These are phyloP conservation scores for Fusarium sacchari DNA, from an alignment of 2,329 filamentous ascomycete genomes.

Conservation along the genomic window DNA sequence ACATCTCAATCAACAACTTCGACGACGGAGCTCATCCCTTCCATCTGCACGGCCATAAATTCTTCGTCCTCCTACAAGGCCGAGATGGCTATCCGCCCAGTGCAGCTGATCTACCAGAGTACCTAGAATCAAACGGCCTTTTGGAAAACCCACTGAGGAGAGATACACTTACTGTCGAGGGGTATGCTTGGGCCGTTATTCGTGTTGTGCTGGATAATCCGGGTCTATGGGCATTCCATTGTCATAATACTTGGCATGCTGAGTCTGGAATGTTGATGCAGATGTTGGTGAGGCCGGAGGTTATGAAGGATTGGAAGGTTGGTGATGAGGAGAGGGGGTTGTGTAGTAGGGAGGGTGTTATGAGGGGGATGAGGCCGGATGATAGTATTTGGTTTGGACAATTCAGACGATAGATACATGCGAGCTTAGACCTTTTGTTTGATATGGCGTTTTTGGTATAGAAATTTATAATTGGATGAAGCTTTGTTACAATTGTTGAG, in stretches of 20 bases:
- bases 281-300: conserved; percentile 53
- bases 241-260: conserved; percentile 68
- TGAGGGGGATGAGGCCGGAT: conserved; percentile 47
- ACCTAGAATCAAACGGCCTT: conserved; percentile 39
- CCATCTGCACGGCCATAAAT: conserved; percentile 70
- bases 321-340: conserved; percentile 38
- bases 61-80: conserved; percentile 57
- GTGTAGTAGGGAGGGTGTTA: conserved; percentile 46
- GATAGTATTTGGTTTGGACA: conserved; percentile 52
- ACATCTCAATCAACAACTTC: conserved; percentile 68
- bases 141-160: conserved; percentile 49
- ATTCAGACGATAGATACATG: conserved; percentile 15
- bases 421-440: not conserved
- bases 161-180: conserved; percentile 61
- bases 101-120: conserved; percentile 34
- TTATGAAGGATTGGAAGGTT: conserved; percentile 43
- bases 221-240: conserved; percentile 68
- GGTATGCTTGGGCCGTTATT: conserved; percentile 64
- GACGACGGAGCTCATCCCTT: conserved; percentile 59
- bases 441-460: not conserved
- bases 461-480: accelerated
- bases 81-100: conserved; percentile 49
- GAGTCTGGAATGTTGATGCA: conserved; percentile 70
- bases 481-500: accelerated
- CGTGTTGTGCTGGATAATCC: conserved; percentile 67